Evolutionary conservation across 441 rosid species (phyloP), one percentile per base, ranked within the genome.

Genomic region (Flueggea neowawraea): DNA sequence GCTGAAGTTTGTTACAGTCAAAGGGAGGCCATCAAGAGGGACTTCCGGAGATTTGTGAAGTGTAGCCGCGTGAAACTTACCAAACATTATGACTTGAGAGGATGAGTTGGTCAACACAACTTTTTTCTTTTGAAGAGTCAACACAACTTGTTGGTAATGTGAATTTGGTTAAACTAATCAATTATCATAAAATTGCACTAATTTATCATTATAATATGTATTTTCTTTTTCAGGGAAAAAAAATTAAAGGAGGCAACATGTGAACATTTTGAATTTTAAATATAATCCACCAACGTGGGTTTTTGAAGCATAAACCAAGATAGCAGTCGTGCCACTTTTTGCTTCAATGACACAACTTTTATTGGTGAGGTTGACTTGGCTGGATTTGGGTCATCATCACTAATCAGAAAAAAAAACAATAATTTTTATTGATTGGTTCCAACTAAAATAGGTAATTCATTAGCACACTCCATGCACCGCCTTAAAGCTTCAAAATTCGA

Each of bases 31-130:
- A 47, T 12, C 58, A 60, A 31, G n/a, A 1, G 59, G 55, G 62
- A 64, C 57, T 55, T 61, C 2, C 64, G 53, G 64, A 55, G 59
- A 51, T n/a, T n/a, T n/a, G n/a, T n/a, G n/a, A n/a, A n/a, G n/a
- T n/a, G 3, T 69, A 50, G 52, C 68, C 81, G 75, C 71, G 69
- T 67, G 51, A 58, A 12, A 47, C 31, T 33, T 52, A 59, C 78
- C 75, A 16, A 76, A 69, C 72, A 1, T 32, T 1, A 52, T 12
- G 73, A 67, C 70, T 62, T 54, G 0, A 3, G 16, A 47, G 9
- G 31, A 54, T 65, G 28, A 9, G 50, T 47, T 47, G 50, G n/a
- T 47, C 50, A 47, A 47, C n/a, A 10, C 6, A n/a, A 52, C 60
- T 13, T 51, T n/a, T n/a, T n/a, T n/a, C n/a, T n/a, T n/a, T n/a